These are phyloP conservation scores for Straminergon stramineum DNA, from an alignment of 225 moss, liverwort and hornwort genomes.

Conservation along the genomic window DNA sequence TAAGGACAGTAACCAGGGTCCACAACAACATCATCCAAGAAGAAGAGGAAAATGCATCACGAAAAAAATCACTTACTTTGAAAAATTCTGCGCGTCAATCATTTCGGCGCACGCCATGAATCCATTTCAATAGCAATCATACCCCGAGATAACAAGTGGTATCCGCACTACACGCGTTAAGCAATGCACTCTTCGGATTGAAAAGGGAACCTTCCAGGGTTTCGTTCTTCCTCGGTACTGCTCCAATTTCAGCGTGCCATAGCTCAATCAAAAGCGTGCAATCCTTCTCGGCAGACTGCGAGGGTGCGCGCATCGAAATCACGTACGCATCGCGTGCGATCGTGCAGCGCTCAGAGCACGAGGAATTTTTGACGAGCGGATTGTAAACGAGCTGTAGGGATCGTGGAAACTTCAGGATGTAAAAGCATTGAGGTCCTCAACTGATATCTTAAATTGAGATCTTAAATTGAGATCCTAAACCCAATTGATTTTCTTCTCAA, in stretches of 20 bases:
- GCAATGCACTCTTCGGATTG: background rate
- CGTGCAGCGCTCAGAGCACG: background rate
- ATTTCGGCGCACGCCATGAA: background rate
- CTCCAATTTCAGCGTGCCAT: conserved; percentile 3
- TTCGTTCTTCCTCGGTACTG: background rate
- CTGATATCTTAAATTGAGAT: background rate
- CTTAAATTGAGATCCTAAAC: background rate
- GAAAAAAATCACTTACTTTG: background rate
- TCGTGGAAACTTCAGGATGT: background rate
- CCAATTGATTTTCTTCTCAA: background rate
- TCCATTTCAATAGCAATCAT: background rate
- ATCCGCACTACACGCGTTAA: background rate
- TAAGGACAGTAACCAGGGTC: background rate
- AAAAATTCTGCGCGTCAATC: background rate
- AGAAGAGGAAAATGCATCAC: background rate
- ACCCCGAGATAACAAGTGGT: background rate
- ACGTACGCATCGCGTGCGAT: background rate
- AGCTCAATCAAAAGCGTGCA: background rate
- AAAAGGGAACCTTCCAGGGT: conserved; percentile 4
- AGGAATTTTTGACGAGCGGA: background rate
- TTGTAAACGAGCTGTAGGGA: background rate
- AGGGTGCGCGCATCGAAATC: background rate
- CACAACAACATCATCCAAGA: background rate
- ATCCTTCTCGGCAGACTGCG: background rate
- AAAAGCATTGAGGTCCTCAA: background rate